Base-by-base conservation (phyloP, 331 rosid genomes). In the Ulmus americana region DNA sequence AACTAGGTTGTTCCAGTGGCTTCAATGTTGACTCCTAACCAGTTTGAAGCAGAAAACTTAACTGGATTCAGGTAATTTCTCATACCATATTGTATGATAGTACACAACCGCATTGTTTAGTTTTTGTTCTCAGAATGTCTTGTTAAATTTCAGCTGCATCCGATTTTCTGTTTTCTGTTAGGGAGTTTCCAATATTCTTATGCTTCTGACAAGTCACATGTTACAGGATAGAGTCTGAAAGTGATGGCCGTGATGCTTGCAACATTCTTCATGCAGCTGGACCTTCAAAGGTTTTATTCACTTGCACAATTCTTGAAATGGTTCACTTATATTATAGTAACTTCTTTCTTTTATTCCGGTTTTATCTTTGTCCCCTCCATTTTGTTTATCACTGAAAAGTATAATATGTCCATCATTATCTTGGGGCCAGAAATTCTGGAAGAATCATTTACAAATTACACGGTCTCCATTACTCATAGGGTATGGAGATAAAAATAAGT, bases 21-120 rank as follows among this genome's bases (percentile, higher is more conserved):
- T 74, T 88, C 98, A 75, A 87, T 92, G 98, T 77, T 92, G 81
- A 86, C 98, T 65, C 98, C 98, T 63, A 92, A 92, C 77, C 98
- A 92, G 79, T 92, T 92, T 76, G 95, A 92, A 76, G 97, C 97
- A 70, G 95, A 94, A 82, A 76, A 83, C 61, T 74, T 90, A 75
- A 84, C 99, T 53, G 87, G 89, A 58, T 57, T 69, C 68, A 84
- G 85, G 99, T 90, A 79, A 67, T 77, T 74, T 7, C 43, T 43
- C 45, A 12, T 72, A 10, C 10, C 18, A 47, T 55, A 49, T 22
- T 62, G 38, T 61, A 11, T 35, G 3, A 45, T 38, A 16, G 16
- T 67, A 50, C 35, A 22, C 39, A n/a, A 3, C 13, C 47, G 14
- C 48, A 39, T 64, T 61, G 3, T 14, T 44, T 3, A 49, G 11